Conservation (phyloP, 2,329 filamentous ascomycete species). For the Trichophyton simii region DNA sequence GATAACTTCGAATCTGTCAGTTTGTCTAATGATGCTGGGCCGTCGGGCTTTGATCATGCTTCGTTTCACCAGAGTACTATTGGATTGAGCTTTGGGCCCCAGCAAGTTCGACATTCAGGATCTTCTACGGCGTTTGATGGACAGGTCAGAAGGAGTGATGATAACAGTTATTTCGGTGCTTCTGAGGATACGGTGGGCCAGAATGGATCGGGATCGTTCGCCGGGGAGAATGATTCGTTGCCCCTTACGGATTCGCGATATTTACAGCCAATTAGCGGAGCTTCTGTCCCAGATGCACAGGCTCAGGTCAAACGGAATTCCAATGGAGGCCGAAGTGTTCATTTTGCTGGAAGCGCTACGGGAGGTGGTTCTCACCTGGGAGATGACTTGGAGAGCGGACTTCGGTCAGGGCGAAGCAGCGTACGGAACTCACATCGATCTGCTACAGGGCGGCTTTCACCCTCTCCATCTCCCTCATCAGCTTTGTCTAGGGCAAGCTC, state of each 20-base stretch:
- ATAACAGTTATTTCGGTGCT: not conserved
- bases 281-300: slow-evolving; percentile 30
- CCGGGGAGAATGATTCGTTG: slow-evolving; percentile 45
- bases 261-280: slow-evolving; percentile 46
- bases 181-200: not conserved
- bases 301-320: slow-evolving; percentile 31
- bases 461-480: slow-evolving; percentile 46
- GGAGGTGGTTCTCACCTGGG: slow-evolving; percentile 40
- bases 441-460: slow-evolving; percentile 39
- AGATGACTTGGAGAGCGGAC: slow-evolving; percentile 53
- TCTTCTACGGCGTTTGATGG: not conserved
- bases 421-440: not conserved
- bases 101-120: not conserved
- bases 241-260: slow-evolving; percentile 46
- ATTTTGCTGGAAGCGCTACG: slow-evolving; percentile 33
- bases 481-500: slow-evolving; percentile 59
- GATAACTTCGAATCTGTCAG: slow-evolving; percentile 12
- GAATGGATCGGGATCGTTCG: slow-evolving; percentile 34
- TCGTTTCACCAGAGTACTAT: slow-evolving; percentile 4
- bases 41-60: not conserved
- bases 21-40: slow-evolving; percentile 18
- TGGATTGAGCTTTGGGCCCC: slow-evolving; percentile 7
- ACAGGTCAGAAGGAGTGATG: not conserved
- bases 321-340: slow-evolving; percentile 36
- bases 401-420: slow-evolving; percentile 27